Evolutionary conservation across 495 filamentous ascomycete genomes (phyloP).

Genomic region (Thermochaetoides thermophila): DNA sequence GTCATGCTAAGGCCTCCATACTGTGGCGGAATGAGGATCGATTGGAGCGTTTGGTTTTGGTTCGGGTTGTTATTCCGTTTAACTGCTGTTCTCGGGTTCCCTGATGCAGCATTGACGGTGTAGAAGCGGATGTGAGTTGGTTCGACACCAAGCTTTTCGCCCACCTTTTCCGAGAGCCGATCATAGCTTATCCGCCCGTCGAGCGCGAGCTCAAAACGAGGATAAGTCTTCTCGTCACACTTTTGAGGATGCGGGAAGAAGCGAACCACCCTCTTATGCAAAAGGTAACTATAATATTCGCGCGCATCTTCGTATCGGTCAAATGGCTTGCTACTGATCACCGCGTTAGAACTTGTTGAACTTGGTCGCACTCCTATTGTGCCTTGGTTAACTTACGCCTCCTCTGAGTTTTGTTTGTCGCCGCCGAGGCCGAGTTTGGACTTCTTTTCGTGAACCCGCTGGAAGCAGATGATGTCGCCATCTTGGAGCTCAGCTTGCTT

Average conservation of each 20-base stretch:
- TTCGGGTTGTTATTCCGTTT: constrained; percentile 46
- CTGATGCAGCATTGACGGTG: constrained; percentile 58
- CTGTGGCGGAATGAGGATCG: constrained; percentile 52
- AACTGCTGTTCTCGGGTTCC: constrained; percentile 58
- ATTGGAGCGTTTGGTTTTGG: constrained; percentile 47
- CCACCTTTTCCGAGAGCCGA: constrained; percentile 73
- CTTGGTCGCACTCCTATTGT: constrained; percentile 15
- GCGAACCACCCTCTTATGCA: constrained; percentile 61
- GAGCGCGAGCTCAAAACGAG: constrained; percentile 53
- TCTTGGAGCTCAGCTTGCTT: constrained; percentile 89
- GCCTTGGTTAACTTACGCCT: constrained; percentile 17
- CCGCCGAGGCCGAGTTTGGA: constrained; percentile 20
- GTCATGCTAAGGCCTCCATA: constrained; percentile 39
- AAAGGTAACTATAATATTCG: constrained; percentile 82
- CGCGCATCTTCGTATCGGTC: constrained; percentile 50
- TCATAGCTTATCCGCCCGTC: constrained; percentile 87
- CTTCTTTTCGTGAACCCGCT: constrained; percentile 37
- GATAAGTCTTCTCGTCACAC: constrained; percentile 32
- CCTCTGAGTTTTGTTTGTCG: constrained; percentile 14
- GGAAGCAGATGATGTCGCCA: constrained; percentile 94
- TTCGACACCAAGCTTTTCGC: constrained; percentile 59
- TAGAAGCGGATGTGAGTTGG: constrained; percentile 82
- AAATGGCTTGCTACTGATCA: constrained; percentile 12
- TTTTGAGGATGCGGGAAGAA: constrained; percentile 45
- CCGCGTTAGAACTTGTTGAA: no score